Base-by-base conservation (phyloP, 2,329 filamentous ascomycete genomes). In the Penicillium concentricum region DNA sequence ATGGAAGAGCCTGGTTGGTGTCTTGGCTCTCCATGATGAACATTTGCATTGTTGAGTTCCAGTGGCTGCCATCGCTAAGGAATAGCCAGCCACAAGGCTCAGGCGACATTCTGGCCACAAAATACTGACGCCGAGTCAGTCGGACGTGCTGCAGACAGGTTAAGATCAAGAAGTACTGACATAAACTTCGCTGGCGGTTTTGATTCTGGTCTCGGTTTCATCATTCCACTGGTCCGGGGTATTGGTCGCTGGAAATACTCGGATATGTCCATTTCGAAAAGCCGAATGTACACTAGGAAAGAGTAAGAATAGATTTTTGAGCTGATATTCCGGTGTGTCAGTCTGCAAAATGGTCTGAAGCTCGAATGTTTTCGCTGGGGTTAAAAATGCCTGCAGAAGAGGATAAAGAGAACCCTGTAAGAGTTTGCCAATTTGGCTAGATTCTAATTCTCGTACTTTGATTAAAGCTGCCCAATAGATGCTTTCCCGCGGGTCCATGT, bases 231-330 rank as follows among this genome's bases (percentile, higher is more conserved):
- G 37, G 30, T 49, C 43, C 0, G 4, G 15, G 5, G 35, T 39
- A 8, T 39, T 35, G 22, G 46, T 39, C 32, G 22, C 15, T 6
- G 46, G 46, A 37, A 49, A 30, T 3, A 47, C 22, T 24, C 32
- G 12, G 15, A 59, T 44, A 10, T 56, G 37, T 13, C 52, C 57
- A 24, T 48, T 20, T 20, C 57, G 43, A 49, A 56, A 59, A n/a
- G 57, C 52, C 5, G 35, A 38, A 38, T 59, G 52, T 20, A 59
- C 38, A 37, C 52, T 59, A 10, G 52, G 48, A 13, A 52, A 59
- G 16, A 59, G 52, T 12, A 52, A 32, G 4, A 47, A 43, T 12
- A 56, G 24, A 30, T 59, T 59, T 45, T 37, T 51, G 1, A 59
- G 48, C 5, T 26, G 15, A 26, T 28, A 43, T 26, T 28, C 30